These are phyloP conservation scores for Spathaspora boniae DNA, from an alignment of 805 yeast genomes.

Conservation along the genomic window DNA sequence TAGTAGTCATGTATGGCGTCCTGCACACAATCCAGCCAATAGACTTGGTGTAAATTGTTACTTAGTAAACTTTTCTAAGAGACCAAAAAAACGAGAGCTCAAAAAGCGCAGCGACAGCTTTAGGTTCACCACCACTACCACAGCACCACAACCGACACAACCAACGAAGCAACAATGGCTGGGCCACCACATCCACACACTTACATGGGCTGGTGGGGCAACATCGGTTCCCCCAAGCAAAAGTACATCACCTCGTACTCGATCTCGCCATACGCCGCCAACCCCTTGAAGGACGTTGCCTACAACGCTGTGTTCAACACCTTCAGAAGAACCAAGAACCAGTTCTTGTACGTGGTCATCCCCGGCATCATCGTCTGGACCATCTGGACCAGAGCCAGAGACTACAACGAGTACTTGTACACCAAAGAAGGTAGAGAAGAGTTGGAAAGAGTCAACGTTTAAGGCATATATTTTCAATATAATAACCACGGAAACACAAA, in stretches of 20 bases:
- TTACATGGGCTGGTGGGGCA: conserved; percentile 98
- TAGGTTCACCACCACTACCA: neutral
- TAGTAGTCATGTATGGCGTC: too few species aligned
- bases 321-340: conserved; percentile 89
- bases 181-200: conserved; percentile 51
- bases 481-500: too few species aligned
- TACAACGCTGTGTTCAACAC: conserved; percentile 88
- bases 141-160: neutral
- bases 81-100: neutral
- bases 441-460: conserved; percentile 61
- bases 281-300: conserved; percentile 82
- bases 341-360: conserved; percentile 68
- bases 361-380: conserved; percentile 83
- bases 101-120: neutral
- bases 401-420: conserved; percentile 89
- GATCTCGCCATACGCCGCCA: conserved; percentile 90
- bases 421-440: conserved; percentile 98
- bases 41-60: neutral
- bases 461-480: conserved; percentile 9
- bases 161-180: conserved; percentile 18
- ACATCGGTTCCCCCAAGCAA: conserved; percentile 82
- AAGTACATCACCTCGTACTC: conserved; percentile 84
- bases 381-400: conserved; percentile 83
- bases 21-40: conserved; percentile 3
- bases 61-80: neutral